Base-by-base conservation (phyloP, 2,329 filamentous ascomycete species). In the Calonectria montana region DNA sequence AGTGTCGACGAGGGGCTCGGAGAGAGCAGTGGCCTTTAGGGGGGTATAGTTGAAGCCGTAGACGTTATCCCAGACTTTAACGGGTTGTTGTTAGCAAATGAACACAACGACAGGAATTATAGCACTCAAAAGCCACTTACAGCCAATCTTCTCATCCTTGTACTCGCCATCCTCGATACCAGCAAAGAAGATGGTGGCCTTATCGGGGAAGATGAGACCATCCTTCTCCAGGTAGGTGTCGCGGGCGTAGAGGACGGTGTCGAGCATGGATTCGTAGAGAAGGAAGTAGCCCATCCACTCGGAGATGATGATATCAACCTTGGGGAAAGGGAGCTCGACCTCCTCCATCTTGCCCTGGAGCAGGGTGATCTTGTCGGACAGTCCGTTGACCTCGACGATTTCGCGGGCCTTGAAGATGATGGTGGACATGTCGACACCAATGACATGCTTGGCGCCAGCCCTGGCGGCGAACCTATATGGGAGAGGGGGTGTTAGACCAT, bases 201-300 rank as follows among this genome's bases (percentile, higher is more conserved):
- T 98, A 87, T 99, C 97, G 23, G 97, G 97, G 90, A 98, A 98
- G 86, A 99, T 98, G 80, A 98, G 88, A 75, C 96, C 96, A 78
- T 94, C 94, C 83, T 94, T 93, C 75, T 87, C 88, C 73, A 99
- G 92, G 85, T 98, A 99, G 83, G 90, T 93, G 89, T 99, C 97
- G 79, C 97, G 93, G 29, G 97, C 97, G 83, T 98, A 98, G 71
- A 99, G 90, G 63, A 99, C 97, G 37, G 97, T 99, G 87, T 99
- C 97, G 82, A 99, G 86, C 97, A 99, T 99, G 91, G 91, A 94
- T 91, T 99, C 97, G 86, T 99, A 99, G 73, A 99, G 92, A 65
- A 99, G 88, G 88, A 98, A 98, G 88, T 99, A 99, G 39, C 97
- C 97, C 97, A 99, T 99, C 97, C 97, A 99, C 88, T 99, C 97